phyloP scores from a whole-genome alignment of 2,329 filamentous ascomycete genomes.

The Colletotrichum camelliae region DNA sequence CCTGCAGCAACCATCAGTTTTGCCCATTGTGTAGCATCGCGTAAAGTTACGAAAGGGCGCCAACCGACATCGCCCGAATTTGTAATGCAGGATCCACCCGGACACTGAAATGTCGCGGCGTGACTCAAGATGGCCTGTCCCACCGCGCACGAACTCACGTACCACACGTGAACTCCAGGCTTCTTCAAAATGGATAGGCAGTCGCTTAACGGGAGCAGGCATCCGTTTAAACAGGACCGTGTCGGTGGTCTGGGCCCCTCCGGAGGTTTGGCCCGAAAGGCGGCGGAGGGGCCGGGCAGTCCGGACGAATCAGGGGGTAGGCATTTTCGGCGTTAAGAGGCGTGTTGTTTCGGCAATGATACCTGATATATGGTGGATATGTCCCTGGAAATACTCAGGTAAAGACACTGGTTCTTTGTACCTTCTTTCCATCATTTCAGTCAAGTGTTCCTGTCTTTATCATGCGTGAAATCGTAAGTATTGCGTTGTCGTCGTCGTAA shows the following conservation, averaged over 20 bases:
- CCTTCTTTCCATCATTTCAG: neutral
- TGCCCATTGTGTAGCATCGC: no score
- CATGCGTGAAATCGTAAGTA: slow-evolving; percentile 71
- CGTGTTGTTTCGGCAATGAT: neutral
- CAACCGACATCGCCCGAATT: neutral
- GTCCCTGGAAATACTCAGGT: neutral
- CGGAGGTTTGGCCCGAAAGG: neutral
- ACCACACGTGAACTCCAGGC: neutral
- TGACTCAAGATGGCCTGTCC: neutral
- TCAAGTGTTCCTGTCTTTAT: slow-evolving; percentile 32
- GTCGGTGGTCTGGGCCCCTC: neutral
- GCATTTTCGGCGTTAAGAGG: neutral
- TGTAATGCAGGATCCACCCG: neutral
- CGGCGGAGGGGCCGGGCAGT: neutral
- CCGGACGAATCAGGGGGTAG: neutral
- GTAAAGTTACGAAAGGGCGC: neutral
- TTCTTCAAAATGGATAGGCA: neutral
- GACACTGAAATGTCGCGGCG: neutral
- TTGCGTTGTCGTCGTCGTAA: neutral
- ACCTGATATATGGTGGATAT: neutral
- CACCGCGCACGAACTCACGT: neutral
- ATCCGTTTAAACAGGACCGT: neutral
- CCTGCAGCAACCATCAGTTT: neutral
- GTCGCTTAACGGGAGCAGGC: neutral
- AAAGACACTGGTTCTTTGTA: neutral